Evolutionary conservation across 805 yeast genomes (phyloP), one percentile per base, ranked within the genome.

Genomic region (Candida chauliodis): DNA sequence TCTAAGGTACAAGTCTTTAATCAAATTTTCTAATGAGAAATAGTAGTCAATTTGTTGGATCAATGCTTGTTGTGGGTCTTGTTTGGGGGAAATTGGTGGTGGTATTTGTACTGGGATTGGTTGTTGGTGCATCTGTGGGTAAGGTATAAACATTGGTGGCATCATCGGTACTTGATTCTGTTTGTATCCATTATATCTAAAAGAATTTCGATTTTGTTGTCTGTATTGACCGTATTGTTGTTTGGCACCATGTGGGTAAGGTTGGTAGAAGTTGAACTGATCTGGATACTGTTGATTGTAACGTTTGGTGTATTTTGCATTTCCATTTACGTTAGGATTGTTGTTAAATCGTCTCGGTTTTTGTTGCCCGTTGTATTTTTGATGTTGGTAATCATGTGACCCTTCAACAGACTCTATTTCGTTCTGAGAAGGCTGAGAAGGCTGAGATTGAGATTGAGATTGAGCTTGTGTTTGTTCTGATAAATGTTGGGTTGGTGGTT

Each of bases 11-110:
- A 81, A 67, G 64, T 93, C 99, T 63, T 88, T 85, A 50, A 83
- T 70, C 62, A 93, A 72, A 62, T 93, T 93, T 51, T 88, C 95
- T 36, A 81, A 71, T 21, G 95, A 82, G 66, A 93, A 85, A 62
- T 93, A 93, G 69, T 93, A 93, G 56, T 87, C 93, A 37, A 91
- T 69, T 69, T 90, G 98, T 42, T 64, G 59, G 36, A 56, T 58
- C 49, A 68, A 68, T 25, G 74, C 74, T 46, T 61, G 61, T 42
- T 57, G 59, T 21, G 73, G 74, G 42, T 66, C 67, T 49, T 68
- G 73, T 49, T 68, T 64, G 15, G 73, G 72, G 33, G 71, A 65
- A 45, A 68, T 68, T 38, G 74, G 73, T 17, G 74, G 74, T 14
- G 74, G 73, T 18, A 66, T 62, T 40, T 56, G 63, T 22, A 52